Evolutionary conservation across 2,329 filamentous ascomycete species (phyloP).

Genomic region (Ceratocystis ficicola): DNA sequence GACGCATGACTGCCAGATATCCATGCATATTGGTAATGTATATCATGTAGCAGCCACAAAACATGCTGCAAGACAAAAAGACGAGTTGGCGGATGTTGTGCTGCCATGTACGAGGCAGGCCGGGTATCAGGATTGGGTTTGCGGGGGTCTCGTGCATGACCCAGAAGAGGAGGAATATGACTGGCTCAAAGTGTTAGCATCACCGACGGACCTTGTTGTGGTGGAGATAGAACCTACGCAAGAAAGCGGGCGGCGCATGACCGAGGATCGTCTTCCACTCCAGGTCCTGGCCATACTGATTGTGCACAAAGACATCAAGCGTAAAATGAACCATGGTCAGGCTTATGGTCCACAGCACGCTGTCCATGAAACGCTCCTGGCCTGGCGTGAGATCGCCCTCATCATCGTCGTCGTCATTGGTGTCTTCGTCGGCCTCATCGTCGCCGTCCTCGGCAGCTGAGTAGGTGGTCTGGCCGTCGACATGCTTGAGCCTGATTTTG

Average conservation of each 20-base stretch:
- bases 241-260: slow-evolving; percentile 39
- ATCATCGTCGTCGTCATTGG: slow-evolving; percentile 27
- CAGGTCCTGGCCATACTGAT: slow-evolving; percentile 61
- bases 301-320: slow-evolving; percentile 65
- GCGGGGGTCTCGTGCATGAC: slow-evolving; percentile 43
- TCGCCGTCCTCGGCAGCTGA: slow-evolving; percentile 28
- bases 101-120: slow-evolving; percentile 36
- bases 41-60: slow-evolving; percentile 65
- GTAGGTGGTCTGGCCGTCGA: slow-evolving; percentile 22
- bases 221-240: neutral
- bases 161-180: slow-evolving; percentile 45
- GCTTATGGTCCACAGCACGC: slow-evolving; percentile 46
- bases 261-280: slow-evolving; percentile 43
- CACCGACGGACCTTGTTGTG: neutral
- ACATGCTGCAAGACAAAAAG: slow-evolving; percentile 51
- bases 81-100: slow-evolving; percentile 42
- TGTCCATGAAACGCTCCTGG: slow-evolving; percentile 43
- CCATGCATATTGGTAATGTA: slow-evolving; percentile 65
- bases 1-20: slow-evolving; percentile 86
- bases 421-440: slow-evolving; percentile 27
- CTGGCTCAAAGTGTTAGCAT: slow-evolving; percentile 29
- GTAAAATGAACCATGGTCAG: slow-evolving; percentile 64
- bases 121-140: slow-evolving; percentile 39
- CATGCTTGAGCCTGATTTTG: slow-evolving; percentile 18
- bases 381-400: slow-evolving; percentile 32